These are phyloP conservation scores for Stenogyne calaminthoides DNA, from an alignment of 305 asterid species.

Conservation along the genomic window DNA sequence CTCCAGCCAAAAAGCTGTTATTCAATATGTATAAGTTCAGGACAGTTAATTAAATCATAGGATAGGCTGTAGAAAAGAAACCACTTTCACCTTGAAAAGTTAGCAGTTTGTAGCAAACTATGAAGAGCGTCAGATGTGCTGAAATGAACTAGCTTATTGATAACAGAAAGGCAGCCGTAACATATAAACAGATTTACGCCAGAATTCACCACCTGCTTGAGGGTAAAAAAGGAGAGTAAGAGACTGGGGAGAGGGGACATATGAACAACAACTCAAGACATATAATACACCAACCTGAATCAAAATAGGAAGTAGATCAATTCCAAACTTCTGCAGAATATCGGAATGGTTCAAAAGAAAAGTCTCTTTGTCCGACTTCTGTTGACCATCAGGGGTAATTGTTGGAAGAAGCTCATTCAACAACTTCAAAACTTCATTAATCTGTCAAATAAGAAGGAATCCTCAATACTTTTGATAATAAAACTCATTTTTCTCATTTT, in stretches of 20 bases:
- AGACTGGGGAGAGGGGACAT: slow-evolving; percentile 13
- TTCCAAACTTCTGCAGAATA: slow-evolving; percentile 73
- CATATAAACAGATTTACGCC: slow-evolving; percentile 73
- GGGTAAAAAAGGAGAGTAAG: slow-evolving; percentile 36
- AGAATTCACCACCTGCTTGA: slow-evolving; percentile 86
- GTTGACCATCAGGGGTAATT: slow-evolving; percentile 43
- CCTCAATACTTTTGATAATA: not conserved
- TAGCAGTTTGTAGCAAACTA: slow-evolving; percentile 62
- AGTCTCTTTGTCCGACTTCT: slow-evolving; percentile 62
- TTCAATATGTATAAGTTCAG: slow-evolving; percentile 10
- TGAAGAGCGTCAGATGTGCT: slow-evolving; percentile 71
- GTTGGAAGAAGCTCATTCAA: slow-evolving; percentile 88
- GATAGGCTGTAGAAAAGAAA: slow-evolving; percentile 21
- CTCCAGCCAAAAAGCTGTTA: slow-evolving; percentile 94
- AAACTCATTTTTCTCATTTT: not conserved
- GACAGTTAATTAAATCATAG: not conserved
- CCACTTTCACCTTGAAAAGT: slow-evolving; percentile 73
- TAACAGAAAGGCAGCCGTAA: slow-evolving; percentile 84
- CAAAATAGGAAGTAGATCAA: slow-evolving; percentile 81
- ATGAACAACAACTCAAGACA: slow-evolving; percentile 15
- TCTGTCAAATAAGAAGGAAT: slow-evolving; percentile 48
- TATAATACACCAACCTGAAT: slow-evolving; percentile 62
- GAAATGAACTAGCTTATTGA: slow-evolving; percentile 83
- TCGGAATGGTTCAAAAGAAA: slow-evolving; percentile 72
- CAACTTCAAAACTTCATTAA: slow-evolving; percentile 76